These are phyloP conservation scores for Pythium rishiriense DNA, from an alignment of 352 stramenopile genomes.

Conservation along the genomic window DNA sequence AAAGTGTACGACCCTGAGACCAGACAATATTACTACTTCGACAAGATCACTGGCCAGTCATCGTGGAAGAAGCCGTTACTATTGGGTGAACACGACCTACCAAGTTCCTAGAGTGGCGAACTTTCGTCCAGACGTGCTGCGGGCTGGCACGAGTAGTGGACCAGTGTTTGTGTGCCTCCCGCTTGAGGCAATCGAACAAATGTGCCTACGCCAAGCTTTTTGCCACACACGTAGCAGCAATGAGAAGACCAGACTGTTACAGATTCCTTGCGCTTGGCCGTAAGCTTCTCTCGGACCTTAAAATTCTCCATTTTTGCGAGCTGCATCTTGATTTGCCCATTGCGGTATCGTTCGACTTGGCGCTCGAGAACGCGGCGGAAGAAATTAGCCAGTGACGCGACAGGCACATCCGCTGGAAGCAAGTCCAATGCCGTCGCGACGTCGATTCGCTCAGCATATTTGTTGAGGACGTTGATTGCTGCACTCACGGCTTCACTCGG, in stretches of 20 bases:
- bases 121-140: slow-evolving; percentile 18
- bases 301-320: slow-evolving; percentile 90
- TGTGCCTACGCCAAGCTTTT: slow-evolving; percentile 66
- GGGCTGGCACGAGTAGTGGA: slow-evolving; percentile 81
- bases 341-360: slow-evolving; percentile 72
- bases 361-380: slow-evolving; percentile 75
- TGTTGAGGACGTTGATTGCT: slow-evolving; percentile 77
- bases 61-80: slow-evolving; percentile 71
- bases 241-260: slow-evolving; percentile 80
- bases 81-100: slow-evolving; percentile 50
- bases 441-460: slow-evolving; percentile 82
- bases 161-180: slow-evolving; percentile 32
- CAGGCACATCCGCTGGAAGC: slow-evolving; percentile 56
- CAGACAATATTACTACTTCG: slow-evolving; percentile 82
- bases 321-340: slow-evolving; percentile 84
- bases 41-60: slow-evolving; percentile 69
- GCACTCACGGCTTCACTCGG: slow-evolving; percentile 64
- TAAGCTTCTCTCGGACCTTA: slow-evolving; percentile 65
- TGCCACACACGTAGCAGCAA: slow-evolving; percentile 67
- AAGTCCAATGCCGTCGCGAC: slow-evolving; percentile 75
- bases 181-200: slow-evolving; percentile 65
- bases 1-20: slow-evolving; percentile 70
- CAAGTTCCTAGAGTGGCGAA: slow-evolving; percentile 3
- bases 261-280: slow-evolving; percentile 60
- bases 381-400: slow-evolving; percentile 51